These are phyloP conservation scores for Arthroderma sp. DNA, from an alignment of 2,329 filamentous ascomycete species.

Conservation along the genomic window DNA sequence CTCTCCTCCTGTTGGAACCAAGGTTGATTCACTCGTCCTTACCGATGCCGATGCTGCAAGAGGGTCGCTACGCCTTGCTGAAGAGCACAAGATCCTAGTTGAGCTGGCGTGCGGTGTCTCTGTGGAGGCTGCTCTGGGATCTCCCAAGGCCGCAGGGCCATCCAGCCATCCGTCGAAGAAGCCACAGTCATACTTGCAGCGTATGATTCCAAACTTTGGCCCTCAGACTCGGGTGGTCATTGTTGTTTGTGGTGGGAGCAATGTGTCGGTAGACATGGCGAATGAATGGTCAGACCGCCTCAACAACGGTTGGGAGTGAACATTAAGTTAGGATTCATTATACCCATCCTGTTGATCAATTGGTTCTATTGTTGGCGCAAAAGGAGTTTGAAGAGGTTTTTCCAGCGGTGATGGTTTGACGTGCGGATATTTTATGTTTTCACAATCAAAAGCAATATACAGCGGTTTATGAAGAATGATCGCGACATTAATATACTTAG, in stretches of 20 bases:
- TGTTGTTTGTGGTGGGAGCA: constrained; percentile 69
- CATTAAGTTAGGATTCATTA: too few species aligned
- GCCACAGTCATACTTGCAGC: constrained; percentile 35
- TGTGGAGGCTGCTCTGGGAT: constrained; percentile 39
- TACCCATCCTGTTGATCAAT: too few species aligned
- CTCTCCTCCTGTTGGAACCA: constrained; percentile 30
- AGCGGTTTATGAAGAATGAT: too few species aligned
- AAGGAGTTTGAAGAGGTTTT: too few species aligned
- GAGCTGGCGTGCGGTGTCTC: constrained; percentile 78
- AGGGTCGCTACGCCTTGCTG: constrained; percentile 62
- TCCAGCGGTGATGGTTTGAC: too few species aligned
- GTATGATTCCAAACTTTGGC: constrained; percentile 50
- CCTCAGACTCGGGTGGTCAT: constrained; percentile 62
- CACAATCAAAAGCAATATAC: too few species aligned
- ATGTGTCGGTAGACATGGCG: constrained; percentile 50
- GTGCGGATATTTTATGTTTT: too few species aligned
- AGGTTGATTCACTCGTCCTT: constrained; percentile 50
- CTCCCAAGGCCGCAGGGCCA: constrained; percentile 7
- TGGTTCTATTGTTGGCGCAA: too few species aligned
- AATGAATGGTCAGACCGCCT: constrained; percentile 41
- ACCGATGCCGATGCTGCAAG: constrained; percentile 66
- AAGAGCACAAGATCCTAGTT: constrained; percentile 69
- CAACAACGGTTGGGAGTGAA: constrained; percentile 24
- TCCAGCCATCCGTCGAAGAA: neutral
- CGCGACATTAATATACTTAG: too few species aligned